Conservation (phyloP, 163 green algal species). For the Scenedesmus sp. region DNA sequence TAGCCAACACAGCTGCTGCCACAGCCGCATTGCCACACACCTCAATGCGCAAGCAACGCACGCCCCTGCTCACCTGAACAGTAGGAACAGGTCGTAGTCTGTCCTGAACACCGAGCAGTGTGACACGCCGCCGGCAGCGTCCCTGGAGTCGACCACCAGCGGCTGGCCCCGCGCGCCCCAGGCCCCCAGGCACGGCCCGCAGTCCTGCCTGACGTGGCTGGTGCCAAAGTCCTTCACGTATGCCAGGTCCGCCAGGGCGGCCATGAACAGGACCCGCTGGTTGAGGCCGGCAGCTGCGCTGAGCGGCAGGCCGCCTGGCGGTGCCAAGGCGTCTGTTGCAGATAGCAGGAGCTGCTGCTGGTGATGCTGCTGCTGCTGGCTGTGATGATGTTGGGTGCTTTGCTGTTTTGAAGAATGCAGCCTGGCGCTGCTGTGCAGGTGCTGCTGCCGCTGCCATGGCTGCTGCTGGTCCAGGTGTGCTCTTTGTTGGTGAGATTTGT, state of each 20-base stretch:
- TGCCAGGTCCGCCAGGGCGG: background rate
- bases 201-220: background rate
- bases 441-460: too few relatives aligned
- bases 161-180: background rate
- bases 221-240: slow-evolving; percentile 12
- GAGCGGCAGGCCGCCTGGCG: background rate
- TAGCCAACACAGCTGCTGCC: background rate
- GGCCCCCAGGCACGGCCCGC: background rate
- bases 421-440: background rate
- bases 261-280: background rate
- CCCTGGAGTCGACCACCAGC: background rate
- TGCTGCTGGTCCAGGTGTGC: too few relatives aligned
- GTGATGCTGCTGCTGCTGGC: background rate
- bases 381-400: too few relatives aligned
- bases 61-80: background rate
- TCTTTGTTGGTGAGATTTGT: too few relatives aligned
- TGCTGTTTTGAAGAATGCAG: background rate
- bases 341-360: background rate
- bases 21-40: background rate
- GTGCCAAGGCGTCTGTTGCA: background rate
- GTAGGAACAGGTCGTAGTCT: slow-evolving; percentile 5
- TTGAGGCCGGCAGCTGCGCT: background rate
- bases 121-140: slow-evolving; percentile 5
- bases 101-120: slow-evolving; percentile 22
- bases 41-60: background rate